Percentiles rank a stretch among this genome's conserved stretches.
Evolutionary conservation across 2,329 filamentous ascomycete genomes (phyloP).

Genomic region (Phyllachora maydis): DNA sequence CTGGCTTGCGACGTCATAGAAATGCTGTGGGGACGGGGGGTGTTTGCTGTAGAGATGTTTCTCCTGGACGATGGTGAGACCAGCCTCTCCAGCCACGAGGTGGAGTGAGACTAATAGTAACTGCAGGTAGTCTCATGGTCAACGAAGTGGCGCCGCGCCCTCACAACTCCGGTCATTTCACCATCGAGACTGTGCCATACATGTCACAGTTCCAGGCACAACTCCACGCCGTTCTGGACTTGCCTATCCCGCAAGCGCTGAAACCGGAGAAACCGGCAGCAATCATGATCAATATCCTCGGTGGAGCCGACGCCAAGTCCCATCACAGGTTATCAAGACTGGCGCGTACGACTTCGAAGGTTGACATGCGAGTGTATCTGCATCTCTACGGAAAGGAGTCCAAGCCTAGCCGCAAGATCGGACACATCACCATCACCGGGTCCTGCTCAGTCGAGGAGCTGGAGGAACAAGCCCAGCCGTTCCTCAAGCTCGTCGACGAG

Average conservation of each 20-base stretch:
- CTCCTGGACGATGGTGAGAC: slow-evolving; percentile 44
- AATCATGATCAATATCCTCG: slow-evolving; percentile 70
- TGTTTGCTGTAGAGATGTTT: slow-evolving; percentile 96
- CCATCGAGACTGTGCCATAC: slow-evolving; percentile 74
- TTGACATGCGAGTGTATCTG: slow-evolving; percentile 32
- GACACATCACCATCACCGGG: slow-evolving; percentile 71
- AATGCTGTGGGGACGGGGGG: slow-evolving; percentile 69
- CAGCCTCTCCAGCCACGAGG: not conserved
- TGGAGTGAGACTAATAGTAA: slow-evolving; percentile 2
- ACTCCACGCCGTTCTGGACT: slow-evolving; percentile 59
- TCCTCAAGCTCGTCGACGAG: slow-evolving; percentile 43
- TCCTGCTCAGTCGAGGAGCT: slow-evolving; percentile 45
- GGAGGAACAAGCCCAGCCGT: slow-evolving; percentile 35
- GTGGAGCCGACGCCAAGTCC: slow-evolving; percentile 42
- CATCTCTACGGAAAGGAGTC: slow-evolving; percentile 88
- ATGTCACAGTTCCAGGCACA: slow-evolving; percentile 86
- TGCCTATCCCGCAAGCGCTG: slow-evolving; percentile 30
- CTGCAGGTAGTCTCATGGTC: slow-evolving; percentile 41
- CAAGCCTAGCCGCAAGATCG: slow-evolving; percentile 81
- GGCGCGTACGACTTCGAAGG: slow-evolving; percentile 19
- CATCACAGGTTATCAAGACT: slow-evolving; percentile 30
- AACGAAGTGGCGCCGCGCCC: slow-evolving; percentile 70
- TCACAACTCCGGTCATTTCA: slow-evolving; percentile 91
- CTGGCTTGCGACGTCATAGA: slow-evolving; percentile 63
- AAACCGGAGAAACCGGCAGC: slow-evolving; percentile 35